Base-by-base conservation (phyloP, 1,284 basidiomycete species). In the Porodaedalea pini region DNA sequence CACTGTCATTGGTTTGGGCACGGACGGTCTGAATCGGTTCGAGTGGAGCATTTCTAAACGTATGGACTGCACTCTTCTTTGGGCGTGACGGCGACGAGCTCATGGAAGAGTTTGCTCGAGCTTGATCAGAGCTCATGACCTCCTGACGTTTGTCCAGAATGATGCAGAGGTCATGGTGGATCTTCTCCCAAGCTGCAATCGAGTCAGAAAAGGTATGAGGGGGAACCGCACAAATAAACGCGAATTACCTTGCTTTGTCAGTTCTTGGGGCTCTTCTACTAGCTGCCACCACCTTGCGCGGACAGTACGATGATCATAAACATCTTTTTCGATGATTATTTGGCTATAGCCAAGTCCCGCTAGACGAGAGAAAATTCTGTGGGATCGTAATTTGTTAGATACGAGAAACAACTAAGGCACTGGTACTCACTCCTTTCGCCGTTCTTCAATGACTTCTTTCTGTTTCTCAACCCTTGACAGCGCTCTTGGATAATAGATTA, bases 251-350 rank as follows among this genome's bases (percentile, higher is more conserved):
- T 47, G 13, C 7, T 47, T 27, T 47, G 45, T 29, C 45, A 47
- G n/a, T 31, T n/a, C 23, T 31, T 47, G 25, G 6, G 45, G 45
- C 31, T 47, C 45, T n/a, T 47, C 45, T 25, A 47, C 45, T 13
- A 47, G 23, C 29, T 47, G 45, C 45, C 45, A 47, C 45, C 45
- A 47, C 15, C 45, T 10, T 15, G 45, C 27, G 8, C 45, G 45
- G 13, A 27, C 45, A 7, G 27, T 47, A 7, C 21, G 45, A 4
- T 47, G 45, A 15, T 47, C 45, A 31, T 29, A 47, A 11, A 15
- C 23, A 31, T 47, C 45, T 17, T 27, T 19, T 29, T 27, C 45
- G 15, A 47, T 31, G 25, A 47, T 23, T 17, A 4, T 31, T 7
- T 31, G 11, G 29, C 25, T 47, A n/a, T 47, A 47, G 4, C 45